Conservation (phyloP, 768 basidiomycete species). For the Coprinopsis marcescibilis region DNA sequence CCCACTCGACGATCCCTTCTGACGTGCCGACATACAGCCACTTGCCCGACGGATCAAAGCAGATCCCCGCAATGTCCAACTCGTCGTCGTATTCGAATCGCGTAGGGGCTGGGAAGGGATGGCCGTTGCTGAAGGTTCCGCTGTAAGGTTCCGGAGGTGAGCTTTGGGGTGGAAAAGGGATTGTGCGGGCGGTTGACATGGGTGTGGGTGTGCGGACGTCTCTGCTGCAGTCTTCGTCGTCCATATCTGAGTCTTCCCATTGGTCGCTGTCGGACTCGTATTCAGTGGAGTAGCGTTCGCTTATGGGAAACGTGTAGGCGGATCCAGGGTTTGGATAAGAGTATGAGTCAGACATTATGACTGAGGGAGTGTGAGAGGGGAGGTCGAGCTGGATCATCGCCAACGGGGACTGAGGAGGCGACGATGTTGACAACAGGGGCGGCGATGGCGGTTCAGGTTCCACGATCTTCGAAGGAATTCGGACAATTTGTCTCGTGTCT, state of each 20-base stretch:
- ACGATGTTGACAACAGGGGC: not conserved
- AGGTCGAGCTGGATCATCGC: conserved; percentile 10
- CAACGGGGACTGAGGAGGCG: conserved; percentile 1
- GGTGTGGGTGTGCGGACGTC: no score
- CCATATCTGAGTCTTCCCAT: not conserved
- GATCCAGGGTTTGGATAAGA: not conserved
- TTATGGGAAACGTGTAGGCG: no score
- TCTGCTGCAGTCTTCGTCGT: not conserved
- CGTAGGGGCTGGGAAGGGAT: not conserved
- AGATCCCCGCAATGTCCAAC: conserved; percentile 26
- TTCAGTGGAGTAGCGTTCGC: no score
- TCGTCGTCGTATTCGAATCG: conserved; percentile 18
- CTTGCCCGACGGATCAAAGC: conserved; percentile 28
- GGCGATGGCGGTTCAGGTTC: conserved; percentile 6
- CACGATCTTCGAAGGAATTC: conserved; percentile 8
- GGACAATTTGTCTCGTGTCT: conserved; percentile 13
- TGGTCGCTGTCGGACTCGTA: no score
- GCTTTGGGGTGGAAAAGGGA: not conserved
- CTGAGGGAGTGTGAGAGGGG: not conserved
- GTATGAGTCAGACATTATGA: not conserved
- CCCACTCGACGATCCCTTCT: conserved; percentile 15
- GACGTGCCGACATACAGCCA: conserved; percentile 24
- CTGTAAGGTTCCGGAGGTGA: not conserved
- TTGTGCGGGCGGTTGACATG: not conserved
- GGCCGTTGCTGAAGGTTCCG: conserved; percentile 2